These are phyloP conservation scores for Quercus aquifolioides DNA, from an alignment of 306 rosid species.

Conservation along the genomic window DNA sequence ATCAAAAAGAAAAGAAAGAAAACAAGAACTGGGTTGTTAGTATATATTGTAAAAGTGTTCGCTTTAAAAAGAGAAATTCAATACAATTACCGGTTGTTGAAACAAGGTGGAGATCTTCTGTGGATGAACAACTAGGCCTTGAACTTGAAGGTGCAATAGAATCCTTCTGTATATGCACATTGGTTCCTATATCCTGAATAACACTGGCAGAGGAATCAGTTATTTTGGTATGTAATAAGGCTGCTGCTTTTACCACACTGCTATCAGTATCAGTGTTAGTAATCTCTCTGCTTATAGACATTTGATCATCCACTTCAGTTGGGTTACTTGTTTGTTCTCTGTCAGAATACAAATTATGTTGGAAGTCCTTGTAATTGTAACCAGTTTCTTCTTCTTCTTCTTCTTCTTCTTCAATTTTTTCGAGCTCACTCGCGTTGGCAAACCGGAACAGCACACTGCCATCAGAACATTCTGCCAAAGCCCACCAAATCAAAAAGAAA, in stretches of 20 bases:
- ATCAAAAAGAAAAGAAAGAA: background rate
- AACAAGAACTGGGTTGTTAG: background rate
- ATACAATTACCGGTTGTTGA: constrained; percentile 42
- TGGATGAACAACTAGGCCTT: too few species aligned
- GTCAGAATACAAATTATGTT: constrained; percentile 14
- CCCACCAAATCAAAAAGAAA: constrained; percentile 7
- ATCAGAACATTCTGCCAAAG: constrained; percentile 51
- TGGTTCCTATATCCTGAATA: background rate
- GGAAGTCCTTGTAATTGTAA: constrained; percentile 6
- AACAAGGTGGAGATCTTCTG: constrained; percentile 23
- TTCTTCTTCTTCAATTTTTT: constrained; percentile 13
- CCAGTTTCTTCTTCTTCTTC: background rate
- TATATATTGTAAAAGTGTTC: too few species aligned
- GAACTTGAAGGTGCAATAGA: background rate
- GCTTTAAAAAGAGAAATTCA: background rate
- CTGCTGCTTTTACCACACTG: background rate
- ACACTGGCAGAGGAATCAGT: background rate
- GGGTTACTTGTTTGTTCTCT: background rate
- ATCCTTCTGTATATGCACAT: constrained; percentile 19
- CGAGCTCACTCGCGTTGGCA: constrained; percentile 37
- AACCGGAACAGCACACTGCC: constrained; percentile 62
- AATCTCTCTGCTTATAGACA: constrained; percentile 2
- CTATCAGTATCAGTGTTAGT: constrained; percentile 17
- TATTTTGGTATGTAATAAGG: background rate
- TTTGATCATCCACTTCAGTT: constrained; percentile 13